Base-by-base conservation (phyloP, 257 asterid species). In the Nicotiana noctiflora region DNA sequence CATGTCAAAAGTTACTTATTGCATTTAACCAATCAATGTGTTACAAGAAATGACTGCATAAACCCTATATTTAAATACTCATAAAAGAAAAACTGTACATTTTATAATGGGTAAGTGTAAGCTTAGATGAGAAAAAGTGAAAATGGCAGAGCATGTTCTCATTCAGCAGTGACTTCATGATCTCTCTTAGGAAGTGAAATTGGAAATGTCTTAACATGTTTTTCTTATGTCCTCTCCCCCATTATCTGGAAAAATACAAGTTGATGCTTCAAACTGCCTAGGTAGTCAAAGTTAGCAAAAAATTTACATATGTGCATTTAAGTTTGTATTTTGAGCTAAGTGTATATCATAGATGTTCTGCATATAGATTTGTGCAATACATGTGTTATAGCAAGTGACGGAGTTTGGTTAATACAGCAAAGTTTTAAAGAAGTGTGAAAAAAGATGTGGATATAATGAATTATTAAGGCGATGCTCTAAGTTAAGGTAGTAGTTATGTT, bases 71-170 rank as follows among this genome's bases (percentile, higher is more conserved):
- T 18, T 32, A 9, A 70, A 13, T 40, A 19, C 56, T 70, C 34
- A 44, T 23, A 70, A 51, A 70, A 70, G 37, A 70, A 21, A 34
- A 44, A 21, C 7, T 21, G 13, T 6, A 70, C 21, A 70, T 70
- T 70, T 70, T 44, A 21, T 44, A 70, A 70, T 1, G n/a, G 60
- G 23, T n/a, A 21, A 68, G 7, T n/a, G 7, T 46, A 72, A 21
- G 78, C 11, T 72, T 72, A 72, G 15, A 72, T 23, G 15, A 46
- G 77, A 70, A 70, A 70, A 3, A 21, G 37, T 23, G 78, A 46
- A 72, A 72, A 46, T 72, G 78, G 78, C 49, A 46, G 60, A 46
- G 13, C 40, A 46, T 72, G 78, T 72, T 23, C 23, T 72, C 60
- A 46, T 46, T 56, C 49, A 23, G 15, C 59, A 46, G 49, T 7